phyloP scores from a whole-genome alignment of 2,329 filamentous ascomycete species.

The Colletotrichum chrysophilum region DNA sequence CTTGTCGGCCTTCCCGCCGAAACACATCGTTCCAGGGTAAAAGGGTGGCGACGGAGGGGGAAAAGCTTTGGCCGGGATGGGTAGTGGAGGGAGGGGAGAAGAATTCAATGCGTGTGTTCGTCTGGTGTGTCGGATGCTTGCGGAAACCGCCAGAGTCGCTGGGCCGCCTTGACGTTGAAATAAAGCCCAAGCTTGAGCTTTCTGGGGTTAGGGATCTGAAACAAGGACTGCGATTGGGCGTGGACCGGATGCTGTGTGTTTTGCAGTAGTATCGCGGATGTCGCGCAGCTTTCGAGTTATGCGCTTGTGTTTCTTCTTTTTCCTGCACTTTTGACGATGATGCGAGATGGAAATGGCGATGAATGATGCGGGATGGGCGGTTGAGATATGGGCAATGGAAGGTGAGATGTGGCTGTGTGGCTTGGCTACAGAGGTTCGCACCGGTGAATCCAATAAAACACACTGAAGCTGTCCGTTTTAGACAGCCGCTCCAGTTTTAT shows the following conservation, averaged over 20 bases:
- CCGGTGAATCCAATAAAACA: not conserved
- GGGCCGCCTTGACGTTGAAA: constrained; percentile 14
- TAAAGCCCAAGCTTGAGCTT: constrained; percentile 1
- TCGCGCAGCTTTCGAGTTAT: not conserved
- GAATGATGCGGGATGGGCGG: not conserved
- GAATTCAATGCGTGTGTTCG: constrained; percentile 9
- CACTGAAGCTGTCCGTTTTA: constrained; percentile 7
- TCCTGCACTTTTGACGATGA: not conserved
- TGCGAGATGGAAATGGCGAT: not conserved
- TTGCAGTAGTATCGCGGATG: not conserved
- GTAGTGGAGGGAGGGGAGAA: not conserved
- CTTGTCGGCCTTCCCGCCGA: constrained; percentile 48
- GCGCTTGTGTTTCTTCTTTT: not conserved
- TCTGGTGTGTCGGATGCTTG: not conserved
- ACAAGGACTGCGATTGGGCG: not conserved
- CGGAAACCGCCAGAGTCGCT: not conserved
- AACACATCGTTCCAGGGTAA: constrained; percentile 47
- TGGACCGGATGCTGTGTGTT: not conserved
- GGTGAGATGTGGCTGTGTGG: constrained; percentile 9
- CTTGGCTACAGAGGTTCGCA: not conserved
- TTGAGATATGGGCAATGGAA: not conserved
- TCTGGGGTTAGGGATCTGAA: not conserved
- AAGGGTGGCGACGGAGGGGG: not conserved
- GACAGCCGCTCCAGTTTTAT: not conserved
- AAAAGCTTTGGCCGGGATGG: not conserved